Conservation (phyloP, 2,329 filamentous ascomycete species). For the Penicillium sp. region DNA sequence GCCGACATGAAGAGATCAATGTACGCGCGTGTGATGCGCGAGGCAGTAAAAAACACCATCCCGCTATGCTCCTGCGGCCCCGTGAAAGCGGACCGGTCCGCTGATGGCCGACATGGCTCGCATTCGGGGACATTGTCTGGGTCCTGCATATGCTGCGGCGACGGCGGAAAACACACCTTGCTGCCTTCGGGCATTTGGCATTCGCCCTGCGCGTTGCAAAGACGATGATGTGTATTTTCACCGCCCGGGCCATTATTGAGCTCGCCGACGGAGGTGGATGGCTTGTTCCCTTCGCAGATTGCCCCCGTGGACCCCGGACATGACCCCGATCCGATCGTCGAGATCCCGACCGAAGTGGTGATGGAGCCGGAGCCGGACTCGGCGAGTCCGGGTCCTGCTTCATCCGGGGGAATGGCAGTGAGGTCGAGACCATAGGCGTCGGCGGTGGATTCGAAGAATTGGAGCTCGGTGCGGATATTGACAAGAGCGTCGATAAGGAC, state of each 20-base stretch:
- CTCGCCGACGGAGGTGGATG: background rate
- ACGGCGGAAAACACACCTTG: constrained; percentile 9
- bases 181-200: constrained; percentile 18
- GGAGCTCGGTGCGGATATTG: constrained; percentile 62
- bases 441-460: constrained; percentile 62
- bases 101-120: constrained; percentile 4
- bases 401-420: constrained; percentile 31
- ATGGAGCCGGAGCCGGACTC: constrained; percentile 9
- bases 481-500: constrained; percentile 59
- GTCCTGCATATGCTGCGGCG: background rate
- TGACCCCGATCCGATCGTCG: constrained; percentile 15
- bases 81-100: background rate
- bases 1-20: constrained; percentile 57
- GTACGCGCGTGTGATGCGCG: constrained; percentile 49
- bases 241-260: background rate
- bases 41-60: constrained; percentile 30
- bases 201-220: constrained; percentile 18
- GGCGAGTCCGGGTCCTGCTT: constrained; percentile 31
- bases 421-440: constrained; percentile 54
- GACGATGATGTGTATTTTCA: constrained; percentile 6
- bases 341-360: constrained; percentile 14
- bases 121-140: background rate
- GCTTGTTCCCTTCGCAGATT: constrained; percentile 16
- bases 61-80: constrained; percentile 8
- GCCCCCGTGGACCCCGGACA: constrained; percentile 28